These are phyloP conservation scores for Lagerstroemia speciosa DNA, from an alignment of 345 rosid species.

Conservation along the genomic window DNA sequence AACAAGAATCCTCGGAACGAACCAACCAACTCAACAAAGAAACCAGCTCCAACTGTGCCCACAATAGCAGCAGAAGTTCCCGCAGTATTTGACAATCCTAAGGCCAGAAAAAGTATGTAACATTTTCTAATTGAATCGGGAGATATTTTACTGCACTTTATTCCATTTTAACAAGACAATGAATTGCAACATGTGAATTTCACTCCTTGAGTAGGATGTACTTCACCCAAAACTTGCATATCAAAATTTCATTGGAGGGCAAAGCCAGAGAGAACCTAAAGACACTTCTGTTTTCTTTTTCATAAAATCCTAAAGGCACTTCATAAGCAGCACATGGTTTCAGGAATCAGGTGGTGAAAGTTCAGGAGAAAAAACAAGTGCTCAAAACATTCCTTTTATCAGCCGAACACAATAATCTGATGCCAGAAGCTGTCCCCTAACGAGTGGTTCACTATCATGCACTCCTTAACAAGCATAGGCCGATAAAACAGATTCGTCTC, in stretches of 20 bases:
- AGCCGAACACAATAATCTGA: not conserved
- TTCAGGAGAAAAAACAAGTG: not conserved
- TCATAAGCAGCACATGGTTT: not conserved
- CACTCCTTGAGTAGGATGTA: not conserved
- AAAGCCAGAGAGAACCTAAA: not conserved
- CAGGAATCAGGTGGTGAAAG: not conserved
- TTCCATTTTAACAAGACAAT: not conserved
- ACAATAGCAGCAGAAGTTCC: slow-evolving; percentile 86
- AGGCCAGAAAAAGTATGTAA: slow-evolving; percentile 10
- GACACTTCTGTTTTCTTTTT: too few relatives aligned
- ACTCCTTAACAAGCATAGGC: not conserved
- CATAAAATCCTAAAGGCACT: too few relatives aligned
- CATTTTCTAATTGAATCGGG: not conserved
- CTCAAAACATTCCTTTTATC: not conserved
- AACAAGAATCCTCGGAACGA: slow-evolving; percentile 88
- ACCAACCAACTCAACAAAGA: slow-evolving; percentile 77
- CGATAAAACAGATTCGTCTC: not conserved
- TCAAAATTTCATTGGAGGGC: not conserved
- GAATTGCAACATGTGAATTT: not conserved
- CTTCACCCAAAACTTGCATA: not conserved
- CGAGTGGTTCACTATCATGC: not conserved
- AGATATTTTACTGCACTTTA: not conserved
- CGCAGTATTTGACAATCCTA: slow-evolving; percentile 79
- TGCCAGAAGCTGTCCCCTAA: not conserved
- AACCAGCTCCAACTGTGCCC: slow-evolving; percentile 95